Percentiles rank a stretch among this genome's conserved stretches.
phyloP scores from a whole-genome alignment of 1,284 basidiomycete species.

The Dichomitus squalens region DNA sequence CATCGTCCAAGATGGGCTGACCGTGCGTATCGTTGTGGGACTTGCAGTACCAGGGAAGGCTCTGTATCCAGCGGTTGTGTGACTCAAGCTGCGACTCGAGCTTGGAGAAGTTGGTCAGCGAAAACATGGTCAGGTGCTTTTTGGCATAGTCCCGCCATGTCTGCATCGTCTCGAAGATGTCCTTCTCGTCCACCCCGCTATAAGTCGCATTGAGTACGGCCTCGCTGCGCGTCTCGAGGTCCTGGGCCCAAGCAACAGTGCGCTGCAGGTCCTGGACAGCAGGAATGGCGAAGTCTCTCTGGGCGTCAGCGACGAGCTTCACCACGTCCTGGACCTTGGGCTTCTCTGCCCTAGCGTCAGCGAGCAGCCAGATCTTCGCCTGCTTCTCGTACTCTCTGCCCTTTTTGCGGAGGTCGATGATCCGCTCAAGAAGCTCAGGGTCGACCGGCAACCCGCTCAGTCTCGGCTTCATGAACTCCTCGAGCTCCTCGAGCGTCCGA shows the following conservation, averaged over 20 bases:
- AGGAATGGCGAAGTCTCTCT: conserved; percentile 72
- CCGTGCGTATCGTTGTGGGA: conserved; percentile 65
- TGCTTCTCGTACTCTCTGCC: conserved; percentile 78
- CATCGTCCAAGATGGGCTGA: conserved; percentile 66
- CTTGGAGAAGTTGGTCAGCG: conserved; percentile 70
- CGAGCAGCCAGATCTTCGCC: conserved; percentile 67
- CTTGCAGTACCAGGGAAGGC: conserved; percentile 75
- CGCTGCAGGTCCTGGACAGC: conserved; percentile 67
- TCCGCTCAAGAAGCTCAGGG: conserved; percentile 56
- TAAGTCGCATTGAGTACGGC: conserved; percentile 69
- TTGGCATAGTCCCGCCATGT: conserved; percentile 73
- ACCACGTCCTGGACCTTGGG: conserved; percentile 69
- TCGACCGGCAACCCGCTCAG: conserved; percentile 60
- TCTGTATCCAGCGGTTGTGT: conserved; percentile 71
- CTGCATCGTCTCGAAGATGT: conserved; percentile 68
- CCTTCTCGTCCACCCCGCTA: conserved; percentile 52
- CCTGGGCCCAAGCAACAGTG: conserved; percentile 69
- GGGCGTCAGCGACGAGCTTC: conserved; percentile 64
- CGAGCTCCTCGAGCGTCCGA: conserved; percentile 73
- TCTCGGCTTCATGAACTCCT: conserved; percentile 64
- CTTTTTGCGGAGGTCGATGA: conserved; percentile 60
- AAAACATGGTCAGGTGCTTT: conserved; percentile 71
- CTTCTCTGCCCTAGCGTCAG: conserved; percentile 51
- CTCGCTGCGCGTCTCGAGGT: conserved; percentile 74
- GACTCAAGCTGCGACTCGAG: conserved; percentile 64